Evolutionary conservation across 2,329 filamentous ascomycete genomes (phyloP), one percentile per base, ranked within the genome.

Genomic region (Talaromyces sp.): DNA sequence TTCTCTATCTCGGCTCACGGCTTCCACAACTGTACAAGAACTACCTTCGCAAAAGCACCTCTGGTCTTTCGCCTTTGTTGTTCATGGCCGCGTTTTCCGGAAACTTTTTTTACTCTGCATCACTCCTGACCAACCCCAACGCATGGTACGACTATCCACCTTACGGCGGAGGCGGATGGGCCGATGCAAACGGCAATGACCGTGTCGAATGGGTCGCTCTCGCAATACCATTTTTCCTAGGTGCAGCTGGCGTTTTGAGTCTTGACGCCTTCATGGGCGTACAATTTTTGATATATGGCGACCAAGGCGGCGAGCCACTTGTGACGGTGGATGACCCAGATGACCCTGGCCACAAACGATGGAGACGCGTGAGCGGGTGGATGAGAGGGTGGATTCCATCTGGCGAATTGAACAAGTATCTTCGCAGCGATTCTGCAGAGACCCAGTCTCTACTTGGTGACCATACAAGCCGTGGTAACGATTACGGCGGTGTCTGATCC

Each of bases 21-120:
- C 75, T 89, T 62, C 88, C 88, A 0, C 88, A 90, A 71, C 82
- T 90, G 43, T 85, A 87, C 79, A 87, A 89, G 71, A 90, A 90
- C 75, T 85, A 86, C 72, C 70, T 79, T 60, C 85, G 87, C 58
- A 85, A 85, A 71, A 88, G 86, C 50, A 89, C 87, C 11, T 81
- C 87, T 1, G 88, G 88, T 3, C 83, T 90, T 9, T 86, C 83
- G 0, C 86, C 87, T 0, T 76, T 85, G 0, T 82, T 90, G 58
- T 90, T 90, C 77, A 78, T 85, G 45, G 88, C 88, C 5, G 88
- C 88, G 3, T 90, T 90, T 73, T 85, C 84, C 70, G 88, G 88
- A 2, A 90, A 90, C 71, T 76, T 89, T 49, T 89, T 89, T 79
- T 90, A 90, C 78, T 87, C 86, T 10, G 75, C 79, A 33, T 88